Evolutionary conservation across 2,329 filamentous ascomycete genomes (phyloP).

Genomic region (Verruconis gallopava): DNA sequence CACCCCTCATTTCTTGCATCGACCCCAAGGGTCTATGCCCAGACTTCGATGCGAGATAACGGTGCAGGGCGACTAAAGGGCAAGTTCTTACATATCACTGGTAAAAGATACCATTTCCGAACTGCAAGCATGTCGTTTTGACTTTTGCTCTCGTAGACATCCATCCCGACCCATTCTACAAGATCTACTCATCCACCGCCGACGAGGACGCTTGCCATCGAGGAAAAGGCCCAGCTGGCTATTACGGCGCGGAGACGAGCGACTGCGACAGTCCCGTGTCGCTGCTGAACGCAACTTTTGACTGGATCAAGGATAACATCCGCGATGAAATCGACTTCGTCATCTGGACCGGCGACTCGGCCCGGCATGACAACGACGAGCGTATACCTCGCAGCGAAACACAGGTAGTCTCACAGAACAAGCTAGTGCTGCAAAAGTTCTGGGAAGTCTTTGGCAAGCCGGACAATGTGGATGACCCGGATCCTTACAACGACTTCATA

Average conservation of each 20-base stretch:
- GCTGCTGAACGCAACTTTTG: constrained; percentile 77
- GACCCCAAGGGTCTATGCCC: no score
- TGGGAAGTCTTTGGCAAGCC: constrained; percentile 53
- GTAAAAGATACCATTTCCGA: constrained; percentile 33
- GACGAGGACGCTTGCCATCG: constrained; percentile 65
- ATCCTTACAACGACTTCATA: constrained; percentile 45
- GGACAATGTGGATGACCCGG: constrained; percentile 34
- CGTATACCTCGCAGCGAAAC: constrained; percentile 58
- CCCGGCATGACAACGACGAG: constrained; percentile 81
- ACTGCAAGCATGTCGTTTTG: background rate
- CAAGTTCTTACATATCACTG: constrained; percentile 79
- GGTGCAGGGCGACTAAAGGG: constrained; percentile 40
- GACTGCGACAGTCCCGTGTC: constrained; percentile 76
- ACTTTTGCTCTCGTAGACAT: constrained; percentile 49
- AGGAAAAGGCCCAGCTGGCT: constrained; percentile 61
- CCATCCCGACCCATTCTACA: constrained; percentile 83
- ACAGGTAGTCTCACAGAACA: constrained; percentile 69
- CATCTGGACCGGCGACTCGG: constrained; percentile 84
- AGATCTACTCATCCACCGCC: constrained; percentile 58
- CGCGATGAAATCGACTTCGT: constrained; percentile 77
- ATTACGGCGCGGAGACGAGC: constrained; percentile 72
- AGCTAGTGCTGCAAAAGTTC: constrained; percentile 63
- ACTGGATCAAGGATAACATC: constrained; percentile 71
- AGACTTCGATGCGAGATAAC: no score
- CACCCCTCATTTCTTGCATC: background rate